Percentiles rank a stretch among this genome's conserved stretches.
These are phyloP conservation scores for Cryphonectria naterciae DNA, from an alignment of 2,329 filamentous ascomycete genomes.

Conservation along the genomic window DNA sequence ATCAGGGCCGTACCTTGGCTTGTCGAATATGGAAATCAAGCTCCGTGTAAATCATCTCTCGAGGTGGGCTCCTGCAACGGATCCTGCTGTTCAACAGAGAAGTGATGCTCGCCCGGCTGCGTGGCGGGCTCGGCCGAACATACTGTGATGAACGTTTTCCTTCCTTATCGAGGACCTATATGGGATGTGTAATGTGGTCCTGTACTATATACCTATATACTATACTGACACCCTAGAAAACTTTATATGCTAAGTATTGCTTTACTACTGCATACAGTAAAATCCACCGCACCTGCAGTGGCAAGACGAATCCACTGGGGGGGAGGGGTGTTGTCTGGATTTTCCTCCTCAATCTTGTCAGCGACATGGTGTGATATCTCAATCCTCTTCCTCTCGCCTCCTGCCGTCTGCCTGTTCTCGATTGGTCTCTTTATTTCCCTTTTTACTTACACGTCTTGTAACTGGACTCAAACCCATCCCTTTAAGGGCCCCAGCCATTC, in stretches of 20 bases:
- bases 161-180: not conserved
- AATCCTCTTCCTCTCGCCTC: not conserved
- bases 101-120: not conserved
- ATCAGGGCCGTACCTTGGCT: not conserved
- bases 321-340: not conserved
- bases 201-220: no score
- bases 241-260: not conserved
- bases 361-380: not conserved
- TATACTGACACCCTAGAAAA: not conserved
- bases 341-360: not conserved
- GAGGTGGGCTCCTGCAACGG: not conserved
- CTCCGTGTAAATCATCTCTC: not conserved
- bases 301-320: not conserved
- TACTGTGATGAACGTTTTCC: not conserved
- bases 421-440: not conserved
- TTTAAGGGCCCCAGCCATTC: not conserved
- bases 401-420: not conserved
- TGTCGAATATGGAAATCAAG: not conserved
- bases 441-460: not conserved
- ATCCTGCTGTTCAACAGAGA: not conserved
- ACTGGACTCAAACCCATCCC: not conserved
- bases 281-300: not conserved
- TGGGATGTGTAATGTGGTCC: not conserved
- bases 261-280: not conserved
- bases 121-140: not conserved